phyloP scores from a whole-genome alignment of 306 rosid genomes.

The Vicia faba region DNA sequence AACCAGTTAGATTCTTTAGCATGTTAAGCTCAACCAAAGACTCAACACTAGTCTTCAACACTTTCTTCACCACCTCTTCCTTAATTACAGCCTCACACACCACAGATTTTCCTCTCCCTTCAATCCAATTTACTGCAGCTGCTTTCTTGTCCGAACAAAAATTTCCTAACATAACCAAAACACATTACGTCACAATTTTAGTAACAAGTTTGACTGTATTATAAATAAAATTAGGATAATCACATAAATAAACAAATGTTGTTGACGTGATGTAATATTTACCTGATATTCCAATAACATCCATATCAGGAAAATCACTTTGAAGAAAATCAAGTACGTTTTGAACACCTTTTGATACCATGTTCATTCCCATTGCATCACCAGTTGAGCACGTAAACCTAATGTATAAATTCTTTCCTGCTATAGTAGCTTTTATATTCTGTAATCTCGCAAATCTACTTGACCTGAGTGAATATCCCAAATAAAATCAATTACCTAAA shows the following conservation, averaged over 20 bases:
- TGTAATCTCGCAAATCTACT: constrained; percentile 83
- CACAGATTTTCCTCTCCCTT: constrained; percentile 88
- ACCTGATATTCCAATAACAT: constrained; percentile 86
- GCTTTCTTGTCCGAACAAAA: constrained; percentile 94
- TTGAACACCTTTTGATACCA: constrained; percentile 94
- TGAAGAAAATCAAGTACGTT: constrained; percentile 74
- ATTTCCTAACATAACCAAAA: constrained; percentile 48
- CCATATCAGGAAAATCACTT: constrained; percentile 83
- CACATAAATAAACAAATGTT: background rate
- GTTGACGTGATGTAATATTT: constrained; percentile 5
- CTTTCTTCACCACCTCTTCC: constrained; percentile 79
- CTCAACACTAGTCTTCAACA: constrained; percentile 74
- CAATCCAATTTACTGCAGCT: constrained; percentile 91
- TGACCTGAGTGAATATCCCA: constrained; percentile 46
- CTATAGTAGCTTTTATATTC: constrained; percentile 54
- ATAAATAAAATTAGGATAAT: background rate
- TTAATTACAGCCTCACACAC: constrained; percentile 82
- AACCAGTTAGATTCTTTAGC: constrained; percentile 91
- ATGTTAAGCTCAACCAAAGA: constrained; percentile 85
- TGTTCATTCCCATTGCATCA: constrained; percentile 99
- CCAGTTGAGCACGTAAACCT: constrained; percentile 85
- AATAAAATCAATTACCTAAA: background rate
- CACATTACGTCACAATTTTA: background rate
- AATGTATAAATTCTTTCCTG: constrained; percentile 78
- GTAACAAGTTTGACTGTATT: background rate